Evolutionary conservation across 352 stramenopile genomes (phyloP), one percentile per base, ranked within the genome.

Genomic region (Pythium sukuiense): DNA sequence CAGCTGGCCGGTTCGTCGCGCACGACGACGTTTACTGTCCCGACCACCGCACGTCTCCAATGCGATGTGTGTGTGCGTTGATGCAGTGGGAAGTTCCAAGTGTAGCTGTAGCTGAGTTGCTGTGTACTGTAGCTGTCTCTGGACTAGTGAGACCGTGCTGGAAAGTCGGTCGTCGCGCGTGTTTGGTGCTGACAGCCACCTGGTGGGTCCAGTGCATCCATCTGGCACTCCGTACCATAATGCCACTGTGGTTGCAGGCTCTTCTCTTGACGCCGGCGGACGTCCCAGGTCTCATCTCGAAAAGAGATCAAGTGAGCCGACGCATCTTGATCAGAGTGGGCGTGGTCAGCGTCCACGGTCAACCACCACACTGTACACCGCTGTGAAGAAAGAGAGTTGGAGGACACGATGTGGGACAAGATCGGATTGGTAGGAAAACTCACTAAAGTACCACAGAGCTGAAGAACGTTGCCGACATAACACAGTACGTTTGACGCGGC

Each of bases 121-220:
- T 49, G 41, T 26, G 32, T 5, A 35, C 16, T 26, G 32, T 5
- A 35, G 32, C 32, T 35, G 32, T 13, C 5, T 8, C n/a, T 32
- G 46, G 18, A 24, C 50, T 13, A n/a, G 50, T 27, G 24, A 20
- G 52, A 27, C 39, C 11, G 12, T 30, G 37, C 18, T 39, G 9
- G 24, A 50, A 33, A 27, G 27, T 33, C 32, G 13, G 56, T 39
- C 27, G 35, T 48, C 13, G 33, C 3, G 29, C 48, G 35, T 67
- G 52, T 61, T 61, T 54, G 59, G 56, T 58, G 9, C 43, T 30
- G 14, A 26, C 26, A 63, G 20, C 58, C 65, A 71, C 53, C 59
- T 71, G 65, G 65, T 71, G 46, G 65, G 58, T 71, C 59, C 29
- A 57, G n/a, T 71, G 65, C n/a, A 71, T 59, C 65, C 65, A 71